phyloP scores from a whole-genome alignment of 1,139 yeast species.

The Hanseniaspora gamundiae region DNA sequence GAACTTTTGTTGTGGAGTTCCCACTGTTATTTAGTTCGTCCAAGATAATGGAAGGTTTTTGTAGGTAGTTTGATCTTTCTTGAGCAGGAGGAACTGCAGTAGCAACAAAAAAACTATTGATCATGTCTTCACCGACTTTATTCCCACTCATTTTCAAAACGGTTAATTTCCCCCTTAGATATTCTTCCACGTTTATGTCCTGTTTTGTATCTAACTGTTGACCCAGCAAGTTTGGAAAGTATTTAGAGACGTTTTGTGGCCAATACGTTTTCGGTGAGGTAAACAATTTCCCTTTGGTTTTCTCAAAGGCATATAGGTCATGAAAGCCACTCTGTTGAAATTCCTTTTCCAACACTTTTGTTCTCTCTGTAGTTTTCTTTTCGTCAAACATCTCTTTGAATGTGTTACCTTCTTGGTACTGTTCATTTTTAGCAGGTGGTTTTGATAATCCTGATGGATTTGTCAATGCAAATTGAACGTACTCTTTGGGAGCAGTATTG shows the following conservation, averaged over 20 bases:
- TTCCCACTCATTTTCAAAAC: slow-evolving; percentile 29
- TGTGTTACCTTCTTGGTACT: slow-evolving; percentile 20
- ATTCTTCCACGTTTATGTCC: slow-evolving; percentile 30
- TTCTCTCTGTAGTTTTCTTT: slow-evolving; percentile 40
- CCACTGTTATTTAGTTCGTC: slow-evolving; percentile 2
- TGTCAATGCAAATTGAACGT: slow-evolving; percentile 26
- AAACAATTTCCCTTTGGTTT: slow-evolving; percentile 77
- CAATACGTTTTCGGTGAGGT: slow-evolving; percentile 69
- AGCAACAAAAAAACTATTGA: slow-evolving; percentile 52
- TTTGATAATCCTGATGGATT: slow-evolving; percentile 35
- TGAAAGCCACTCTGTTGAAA: slow-evolving; percentile 79
- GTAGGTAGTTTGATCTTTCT: slow-evolving; percentile 23
- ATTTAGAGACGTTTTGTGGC: slow-evolving; percentile 60
- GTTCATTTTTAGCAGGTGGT: slow-evolving; percentile 25
- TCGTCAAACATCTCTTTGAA: slow-evolving; percentile 36
- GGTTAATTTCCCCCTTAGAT: slow-evolving; percentile 21
- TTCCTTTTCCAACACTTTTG: slow-evolving; percentile 58
- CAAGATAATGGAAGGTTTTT: slow-evolving; percentile 10
- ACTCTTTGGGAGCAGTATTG: slow-evolving; percentile 27
- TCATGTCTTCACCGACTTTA: slow-evolving; percentile 59
- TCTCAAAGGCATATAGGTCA: slow-evolving; percentile 66
- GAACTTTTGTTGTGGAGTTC: slow-evolving; percentile 32
- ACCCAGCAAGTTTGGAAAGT: slow-evolving; percentile 75
- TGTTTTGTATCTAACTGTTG: slow-evolving; percentile 35
- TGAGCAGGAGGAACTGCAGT: no score